Percentiles rank a stretch among this genome's conserved stretches.
phyloP scores from a whole-genome alignment of 768 basidiomycete genomes.

The Pleurotus cornucopiae region DNA sequence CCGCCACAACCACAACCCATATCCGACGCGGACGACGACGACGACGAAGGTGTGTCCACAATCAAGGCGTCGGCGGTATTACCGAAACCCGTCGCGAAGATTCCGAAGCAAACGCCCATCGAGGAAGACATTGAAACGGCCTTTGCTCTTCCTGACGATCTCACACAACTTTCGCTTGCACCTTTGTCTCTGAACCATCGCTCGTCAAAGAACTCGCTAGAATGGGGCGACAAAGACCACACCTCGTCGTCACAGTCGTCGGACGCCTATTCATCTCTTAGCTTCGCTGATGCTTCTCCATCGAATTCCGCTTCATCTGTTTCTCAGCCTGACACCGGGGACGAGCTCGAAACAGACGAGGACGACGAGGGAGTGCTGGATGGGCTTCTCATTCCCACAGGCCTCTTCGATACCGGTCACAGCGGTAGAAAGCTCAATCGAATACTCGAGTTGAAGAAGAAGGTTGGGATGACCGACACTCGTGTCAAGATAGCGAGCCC shows the following conservation, averaged over 20 bases:
- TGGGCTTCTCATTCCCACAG: constrained; percentile 73
- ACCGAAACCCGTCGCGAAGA: constrained; percentile 30
- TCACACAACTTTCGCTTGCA: constrained; percentile 78
- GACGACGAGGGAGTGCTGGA: constrained; percentile 74
- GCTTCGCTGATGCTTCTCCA: constrained; percentile 66
- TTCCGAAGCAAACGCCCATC: constrained; percentile 32
- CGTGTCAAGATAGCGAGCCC: constrained; percentile 47
- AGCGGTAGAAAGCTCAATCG: constrained; percentile 47
- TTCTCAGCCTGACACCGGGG: constrained; percentile 68
- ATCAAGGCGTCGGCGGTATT: constrained; percentile 64
- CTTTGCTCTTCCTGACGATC: constrained; percentile 75
- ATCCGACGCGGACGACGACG: constrained; percentile 47
- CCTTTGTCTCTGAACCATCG: constrained; percentile 73
- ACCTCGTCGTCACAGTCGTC: constrained; percentile 85
- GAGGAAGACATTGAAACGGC: constrained; percentile 84
- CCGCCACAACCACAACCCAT: constrained; percentile 51
- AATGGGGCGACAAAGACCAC: constrained; percentile 83
- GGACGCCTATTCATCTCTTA: constrained; percentile 77
- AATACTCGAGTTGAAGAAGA: constrained; percentile 52
- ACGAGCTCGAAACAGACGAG: constrained; percentile 60
- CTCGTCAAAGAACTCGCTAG: constrained; percentile 78
- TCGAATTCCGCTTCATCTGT: constrained; percentile 67
- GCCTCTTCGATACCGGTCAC: constrained; percentile 70
- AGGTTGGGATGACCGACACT: constrained; percentile 36
- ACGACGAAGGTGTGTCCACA: constrained; percentile 80